A percentile compares a stretch with the other conserved stretches of the same genome.
Evolutionary conservation across 257 asterid species (phyloP).

Genomic region (Fraxinus quadrangulata): DNA sequence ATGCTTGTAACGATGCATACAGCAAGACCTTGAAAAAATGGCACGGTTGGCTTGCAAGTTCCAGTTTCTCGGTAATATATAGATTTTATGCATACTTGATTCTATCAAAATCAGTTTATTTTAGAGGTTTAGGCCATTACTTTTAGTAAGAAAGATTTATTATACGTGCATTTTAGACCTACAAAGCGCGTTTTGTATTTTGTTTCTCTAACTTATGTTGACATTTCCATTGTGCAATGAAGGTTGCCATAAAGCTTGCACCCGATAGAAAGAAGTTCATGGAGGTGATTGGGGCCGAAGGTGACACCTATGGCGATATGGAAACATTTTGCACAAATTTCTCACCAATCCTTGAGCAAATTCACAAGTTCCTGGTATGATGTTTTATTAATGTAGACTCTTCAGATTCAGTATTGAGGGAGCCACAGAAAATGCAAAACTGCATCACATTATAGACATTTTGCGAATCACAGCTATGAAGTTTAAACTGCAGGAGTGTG

Average conservation of each 20-base stretch:
- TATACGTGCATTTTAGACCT: background rate
- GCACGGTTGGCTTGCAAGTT: conserved; percentile 91
- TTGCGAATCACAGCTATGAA: too few relatives aligned
- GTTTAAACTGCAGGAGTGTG: too few relatives aligned
- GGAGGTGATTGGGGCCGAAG: conserved; percentile 37
- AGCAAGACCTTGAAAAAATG: conserved; percentile 80
- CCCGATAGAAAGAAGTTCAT: too few relatives aligned
- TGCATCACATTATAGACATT: too few relatives aligned
- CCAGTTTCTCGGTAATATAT: conserved; percentile 63
- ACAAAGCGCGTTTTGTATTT: background rate
- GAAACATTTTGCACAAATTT: conserved; percentile 52
- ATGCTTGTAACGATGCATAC: conserved; percentile 72
- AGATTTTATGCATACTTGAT: background rate
- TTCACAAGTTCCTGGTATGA: conserved; percentile 71
- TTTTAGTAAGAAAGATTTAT: too few relatives aligned
- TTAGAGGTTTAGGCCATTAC: too few relatives aligned
- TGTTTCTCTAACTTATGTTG: too few relatives aligned
- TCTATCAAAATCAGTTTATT: background rate
- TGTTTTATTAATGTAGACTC: background rate
- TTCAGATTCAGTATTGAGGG: too few relatives aligned
- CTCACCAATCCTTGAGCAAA: conserved; percentile 55
- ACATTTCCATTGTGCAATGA: too few relatives aligned
- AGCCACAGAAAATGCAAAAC: too few relatives aligned
- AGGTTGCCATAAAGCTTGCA: conserved; percentile 68
- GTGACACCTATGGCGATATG: conserved; percentile 50